Percentiles rank a stretch among this genome's conserved stretches.
These are phyloP conservation scores for Gamarada debralockiae DNA, from an alignment of 495 filamentous ascomycete species.

Conservation along the genomic window DNA sequence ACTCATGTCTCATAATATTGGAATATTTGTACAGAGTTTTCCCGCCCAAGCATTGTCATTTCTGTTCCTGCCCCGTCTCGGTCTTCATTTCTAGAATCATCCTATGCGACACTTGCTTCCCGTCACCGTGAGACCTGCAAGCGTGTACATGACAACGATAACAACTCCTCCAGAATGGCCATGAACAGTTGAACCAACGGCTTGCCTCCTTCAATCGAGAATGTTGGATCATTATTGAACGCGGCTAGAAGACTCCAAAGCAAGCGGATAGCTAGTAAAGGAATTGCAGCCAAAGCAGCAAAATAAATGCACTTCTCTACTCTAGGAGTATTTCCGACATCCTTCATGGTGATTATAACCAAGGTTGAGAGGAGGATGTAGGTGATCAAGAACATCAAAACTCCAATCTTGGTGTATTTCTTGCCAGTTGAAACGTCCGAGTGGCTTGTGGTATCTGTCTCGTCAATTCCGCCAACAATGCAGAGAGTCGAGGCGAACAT, in stretches of 20 bases:
- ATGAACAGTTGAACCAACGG: conserved; percentile 34
- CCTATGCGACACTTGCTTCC: too few relatives aligned
- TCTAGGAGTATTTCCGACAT: conserved; percentile 13
- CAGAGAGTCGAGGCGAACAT: conserved; percentile 24
- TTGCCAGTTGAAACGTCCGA: conserved; percentile 15
- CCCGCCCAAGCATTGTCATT: too few relatives aligned
- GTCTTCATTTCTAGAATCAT: neutral
- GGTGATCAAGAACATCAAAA: conserved; percentile 20
- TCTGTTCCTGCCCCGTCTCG: neutral
- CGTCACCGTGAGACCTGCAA: conserved; percentile 29
- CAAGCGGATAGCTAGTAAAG: conserved; percentile 35
- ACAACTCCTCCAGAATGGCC: conserved; percentile 37
- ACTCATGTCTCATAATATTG: too few relatives aligned
- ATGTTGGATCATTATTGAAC: conserved; percentile 30
- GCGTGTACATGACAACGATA: conserved; percentile 31
- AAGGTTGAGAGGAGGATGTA: conserved; percentile 15
- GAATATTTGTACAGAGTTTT: too few relatives aligned
- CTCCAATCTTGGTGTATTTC: conserved; percentile 15
- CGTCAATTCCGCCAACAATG: conserved; percentile 25
- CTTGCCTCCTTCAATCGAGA: conserved; percentile 31
- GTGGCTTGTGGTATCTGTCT: conserved; percentile 1
- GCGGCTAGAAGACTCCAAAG: conserved; percentile 32
- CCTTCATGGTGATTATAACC: conserved; percentile 19
- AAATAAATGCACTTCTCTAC: conserved; percentile 32
- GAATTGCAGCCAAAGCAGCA: conserved; percentile 30